phyloP scores from a whole-genome alignment of 768 basidiomycete species.

The Naematelia encephala region DNA sequence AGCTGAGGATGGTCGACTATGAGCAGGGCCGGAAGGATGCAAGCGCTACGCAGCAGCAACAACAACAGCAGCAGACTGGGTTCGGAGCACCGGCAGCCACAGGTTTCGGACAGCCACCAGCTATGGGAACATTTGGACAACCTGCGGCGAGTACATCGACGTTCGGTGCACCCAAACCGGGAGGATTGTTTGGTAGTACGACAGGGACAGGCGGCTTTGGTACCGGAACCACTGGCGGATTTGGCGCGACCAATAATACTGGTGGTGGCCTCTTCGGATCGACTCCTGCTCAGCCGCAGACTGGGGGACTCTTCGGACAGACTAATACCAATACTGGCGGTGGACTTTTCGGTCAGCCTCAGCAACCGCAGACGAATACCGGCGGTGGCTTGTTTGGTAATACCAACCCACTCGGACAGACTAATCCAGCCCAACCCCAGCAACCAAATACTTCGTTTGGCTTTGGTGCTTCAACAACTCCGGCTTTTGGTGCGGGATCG shows the following conservation, averaged over 20 bases:
- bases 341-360: slow-evolving; percentile 41
- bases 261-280: slow-evolving; percentile 47
- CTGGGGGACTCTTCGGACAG: slow-evolving; percentile 44
- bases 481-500: slow-evolving; percentile 37
- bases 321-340: slow-evolving; percentile 19
- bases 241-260: slow-evolving; percentile 21
- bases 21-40: slow-evolving; percentile 37
- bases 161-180: slow-evolving; percentile 18
- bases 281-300: slow-evolving; percentile 22
- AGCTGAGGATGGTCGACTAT: slow-evolving; percentile 46
- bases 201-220: slow-evolving; percentile 20
- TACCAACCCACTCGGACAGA: slow-evolving; percentile 32
- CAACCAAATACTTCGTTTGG: slow-evolving; percentile 33
- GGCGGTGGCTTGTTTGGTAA: slow-evolving; percentile 50
- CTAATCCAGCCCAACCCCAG: slow-evolving; percentile 9
- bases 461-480: slow-evolving; percentile 5
- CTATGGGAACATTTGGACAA: slow-evolving; percentile 30
- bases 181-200: slow-evolving; percentile 24
- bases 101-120: slow-evolving; percentile 41
- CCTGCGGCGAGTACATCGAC: slow-evolving; percentile 27
- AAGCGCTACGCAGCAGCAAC: slow-evolving; percentile 21
- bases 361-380: slow-evolving; percentile 23
- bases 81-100: slow-evolving; percentile 24
- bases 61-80: slow-evolving; percentile 9
- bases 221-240: slow-evolving; percentile 15